phyloP scores from a whole-genome alignment of 805 yeast genomes.

The Wickerhamomyces xylosicus region DNA sequence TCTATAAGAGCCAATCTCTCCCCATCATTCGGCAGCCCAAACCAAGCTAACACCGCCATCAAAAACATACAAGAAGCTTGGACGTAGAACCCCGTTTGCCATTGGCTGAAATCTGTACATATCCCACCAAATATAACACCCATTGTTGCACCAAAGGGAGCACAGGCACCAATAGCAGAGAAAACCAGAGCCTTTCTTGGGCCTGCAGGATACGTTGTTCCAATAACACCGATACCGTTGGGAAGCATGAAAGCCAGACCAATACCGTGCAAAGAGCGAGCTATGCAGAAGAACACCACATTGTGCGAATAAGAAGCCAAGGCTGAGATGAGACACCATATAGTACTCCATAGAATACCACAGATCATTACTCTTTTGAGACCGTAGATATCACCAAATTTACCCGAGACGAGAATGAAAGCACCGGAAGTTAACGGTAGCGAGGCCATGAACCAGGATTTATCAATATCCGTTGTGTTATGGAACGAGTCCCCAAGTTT shows the following conservation, averaged over 20 bases:
- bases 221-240: constrained; percentile 46
- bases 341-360: constrained; percentile 44
- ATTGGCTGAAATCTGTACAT: constrained; percentile 30
- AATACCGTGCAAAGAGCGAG: constrained; percentile 54
- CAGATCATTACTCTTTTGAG: constrained; percentile 38
- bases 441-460: constrained; percentile 62
- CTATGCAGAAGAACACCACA: constrained; percentile 37
- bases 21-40: constrained; percentile 23
- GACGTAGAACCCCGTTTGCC: constrained; percentile 43
- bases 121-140: constrained; percentile 44
- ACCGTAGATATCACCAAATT: constrained; percentile 66
- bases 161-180: constrained; percentile 45
- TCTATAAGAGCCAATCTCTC: constrained; percentile 9
- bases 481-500: constrained; percentile 23
- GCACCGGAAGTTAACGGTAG: constrained; percentile 67
- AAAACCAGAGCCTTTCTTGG: constrained; percentile 40
- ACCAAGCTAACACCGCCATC: constrained; percentile 20
- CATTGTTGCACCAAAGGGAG: constrained; percentile 49
- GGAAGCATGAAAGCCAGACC: constrained; percentile 52
- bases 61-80: constrained; percentile 25
- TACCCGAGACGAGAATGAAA: constrained; percentile 56
- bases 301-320: constrained; percentile 39
- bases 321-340: constrained; percentile 57
- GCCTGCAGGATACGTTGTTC: constrained; percentile 35
- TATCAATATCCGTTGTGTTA: constrained; percentile 20